Base-by-base conservation (phyloP, 768 basidiomycete species). In the Cystofilobasidium macerans region DNA sequence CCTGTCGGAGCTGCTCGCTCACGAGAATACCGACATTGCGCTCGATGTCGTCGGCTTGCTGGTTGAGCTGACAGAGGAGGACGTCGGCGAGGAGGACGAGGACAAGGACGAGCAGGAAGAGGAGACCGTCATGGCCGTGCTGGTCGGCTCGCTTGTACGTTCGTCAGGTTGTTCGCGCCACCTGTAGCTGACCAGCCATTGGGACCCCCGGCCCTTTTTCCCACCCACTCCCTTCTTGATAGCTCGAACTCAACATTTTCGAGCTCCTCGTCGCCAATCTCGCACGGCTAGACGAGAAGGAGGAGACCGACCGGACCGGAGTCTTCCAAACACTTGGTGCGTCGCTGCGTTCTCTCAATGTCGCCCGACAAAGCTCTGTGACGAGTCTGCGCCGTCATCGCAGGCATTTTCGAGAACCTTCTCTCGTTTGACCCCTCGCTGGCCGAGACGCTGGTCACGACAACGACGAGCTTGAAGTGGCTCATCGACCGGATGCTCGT, bases 1-100 rank as follows among this genome's bases (percentile, higher is more conserved):
- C 32, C 81, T 98, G 57, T 82, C 88, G 64, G 91, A 88, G 35
- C 82, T 99, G 57, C 83, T 99, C 64, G 88, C 85, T 64, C 93
- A 99, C 74, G 95, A 99, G 76, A 99, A 99, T 74, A 82, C 86
- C 56, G 95, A 99, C 77, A 97, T 99, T 68, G 88, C 88, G n/a
- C 88, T 98, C 62, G 92, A 95, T 70, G 87, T 90, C 36, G 85
- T 98, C 40, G 89, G 93, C 73, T 82, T 94, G 24, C 80, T 99
- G 7, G 86, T 91, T 71, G 95, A 99, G 76, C 81, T 97, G 68
- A 94, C 92, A 0, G 95, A 99, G 70, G 95, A 98, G 76, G 94
- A 98, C 71, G 89, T 89, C 1, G 88, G 87, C 6, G 85, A 87
- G 57, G 88, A 86, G 71, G 82, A 74, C 2, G 84, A 83, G 30